Conservation (phyloP, 2,329 filamentous ascomycete species). For the Sporothrix protearum region DNA sequence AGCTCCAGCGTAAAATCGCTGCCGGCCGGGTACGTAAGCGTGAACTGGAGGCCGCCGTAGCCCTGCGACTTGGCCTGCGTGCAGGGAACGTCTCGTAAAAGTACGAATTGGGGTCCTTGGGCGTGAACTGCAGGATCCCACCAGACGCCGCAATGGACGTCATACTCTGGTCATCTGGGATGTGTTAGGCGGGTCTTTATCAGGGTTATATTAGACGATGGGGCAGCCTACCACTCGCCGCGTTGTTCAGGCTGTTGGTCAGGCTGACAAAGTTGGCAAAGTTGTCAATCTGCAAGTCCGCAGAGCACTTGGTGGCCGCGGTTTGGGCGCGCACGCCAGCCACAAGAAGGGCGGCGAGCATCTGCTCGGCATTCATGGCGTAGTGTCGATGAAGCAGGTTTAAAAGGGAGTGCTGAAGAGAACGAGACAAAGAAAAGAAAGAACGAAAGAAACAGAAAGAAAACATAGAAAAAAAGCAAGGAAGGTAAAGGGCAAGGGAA, state of each 20-base stretch:
- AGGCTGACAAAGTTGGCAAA: slow-evolving; percentile 24
- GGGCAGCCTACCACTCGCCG: slow-evolving; percentile 24
- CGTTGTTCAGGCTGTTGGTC: slow-evolving; percentile 24
- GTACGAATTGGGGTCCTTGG: slow-evolving; percentile 25
- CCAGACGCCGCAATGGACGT: slow-evolving; percentile 15
- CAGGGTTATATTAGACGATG: too few relatives aligned
- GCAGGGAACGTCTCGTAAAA: slow-evolving; percentile 26
- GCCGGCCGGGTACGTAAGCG: slow-evolving; percentile 25
- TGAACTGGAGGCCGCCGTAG: slow-evolving; percentile 26
- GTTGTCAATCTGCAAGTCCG: slow-evolving; percentile 25
- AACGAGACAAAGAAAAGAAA: not conserved
- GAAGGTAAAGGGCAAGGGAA: too few relatives aligned
- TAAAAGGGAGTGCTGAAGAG: not conserved
- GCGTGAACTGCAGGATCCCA: slow-evolving; percentile 23
- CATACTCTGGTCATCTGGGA: slow-evolving; percentile 25
- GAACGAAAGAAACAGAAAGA: not conserved
- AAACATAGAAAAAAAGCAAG: not conserved
- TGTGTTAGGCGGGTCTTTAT: not conserved
- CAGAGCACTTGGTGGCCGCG: slow-evolving; percentile 20
- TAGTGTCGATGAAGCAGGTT: not conserved
- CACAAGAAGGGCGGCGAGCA: slow-evolving; percentile 22
- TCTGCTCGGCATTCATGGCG: slow-evolving; percentile 19
- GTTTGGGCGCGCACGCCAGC: slow-evolving; percentile 16
- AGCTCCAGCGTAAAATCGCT: slow-evolving; percentile 25
- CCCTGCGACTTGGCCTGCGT: slow-evolving; percentile 23